Evolutionary conservation across 495 filamentous ascomycete genomes (phyloP).

Genomic region (Hypoxylon fragiforme): DNA sequence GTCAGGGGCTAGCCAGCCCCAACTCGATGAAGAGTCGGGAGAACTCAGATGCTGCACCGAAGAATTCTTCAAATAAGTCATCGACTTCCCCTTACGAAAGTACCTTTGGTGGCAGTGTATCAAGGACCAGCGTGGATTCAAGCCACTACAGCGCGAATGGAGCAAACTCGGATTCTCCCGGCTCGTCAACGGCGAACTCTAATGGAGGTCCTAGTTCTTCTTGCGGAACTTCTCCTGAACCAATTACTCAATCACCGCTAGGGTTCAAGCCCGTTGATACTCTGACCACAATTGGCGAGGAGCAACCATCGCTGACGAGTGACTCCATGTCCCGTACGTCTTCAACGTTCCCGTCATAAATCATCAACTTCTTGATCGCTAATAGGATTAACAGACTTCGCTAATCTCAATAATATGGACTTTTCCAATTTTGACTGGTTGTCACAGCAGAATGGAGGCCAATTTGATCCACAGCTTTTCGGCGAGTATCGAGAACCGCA

Average conservation of each 20-base stretch:
- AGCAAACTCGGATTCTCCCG: conserved; percentile 60
- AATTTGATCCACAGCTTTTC: conserved; percentile 91
- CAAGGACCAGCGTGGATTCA: conserved; percentile 64
- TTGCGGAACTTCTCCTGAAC: conserved; percentile 66
- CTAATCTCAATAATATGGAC: conserved; percentile 43
- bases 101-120: conserved; percentile 45
- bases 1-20: conserved; percentile 36
- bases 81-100: conserved; percentile 42
- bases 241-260: conserved; percentile 56
- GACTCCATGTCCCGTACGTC: conserved; percentile 40
- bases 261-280: conserved; percentile 64
- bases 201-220: conserved; percentile 70
- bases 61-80: conserved; percentile 42
- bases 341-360: background rate
- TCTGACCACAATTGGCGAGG: conserved; percentile 59
- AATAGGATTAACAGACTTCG: conserved; percentile 35
- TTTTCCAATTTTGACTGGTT: conserved; percentile 69
- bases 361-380: conserved; percentile 11
- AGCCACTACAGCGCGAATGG: conserved; percentile 47
- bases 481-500: conserved; percentile 92
- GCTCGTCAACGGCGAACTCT: conserved; percentile 60
- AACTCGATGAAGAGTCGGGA: conserved; percentile 35
- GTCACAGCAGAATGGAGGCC: conserved; percentile 79
- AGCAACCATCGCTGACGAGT: conserved; percentile 42
- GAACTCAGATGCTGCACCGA: conserved; percentile 36